Conservation (phyloP, 2,329 filamentous ascomycete species). For the Hypoxylon rubiginosum region DNA sequence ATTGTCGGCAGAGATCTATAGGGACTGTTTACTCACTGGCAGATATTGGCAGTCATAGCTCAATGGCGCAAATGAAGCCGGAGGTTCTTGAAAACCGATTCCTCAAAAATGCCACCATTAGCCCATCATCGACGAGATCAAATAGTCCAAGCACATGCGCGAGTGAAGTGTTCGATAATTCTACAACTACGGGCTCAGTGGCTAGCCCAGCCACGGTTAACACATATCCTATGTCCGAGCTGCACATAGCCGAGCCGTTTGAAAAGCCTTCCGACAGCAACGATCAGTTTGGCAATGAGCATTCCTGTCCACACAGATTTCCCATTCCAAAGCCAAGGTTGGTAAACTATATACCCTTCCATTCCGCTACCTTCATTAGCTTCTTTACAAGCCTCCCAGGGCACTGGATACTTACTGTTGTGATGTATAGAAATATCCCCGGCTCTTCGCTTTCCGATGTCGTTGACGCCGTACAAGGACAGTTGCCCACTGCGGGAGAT, state of each 20-base stretch:
- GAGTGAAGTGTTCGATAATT: conserved; percentile 12
- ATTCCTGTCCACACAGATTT: no score
- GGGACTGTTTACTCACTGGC: not conserved
- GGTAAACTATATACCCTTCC: not conserved
- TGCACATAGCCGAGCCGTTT: conserved; percentile 7
- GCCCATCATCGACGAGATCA: conserved; percentile 9
- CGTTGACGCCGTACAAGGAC: not conserved
- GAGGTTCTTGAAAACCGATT: not conserved
- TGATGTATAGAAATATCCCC: not conserved
- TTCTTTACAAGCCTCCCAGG: not conserved
- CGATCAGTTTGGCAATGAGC: not conserved
- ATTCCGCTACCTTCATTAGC: no score
- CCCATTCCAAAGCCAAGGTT: not conserved
- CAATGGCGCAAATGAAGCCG: not conserved
- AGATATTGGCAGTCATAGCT: not conserved
- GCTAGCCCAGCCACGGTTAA: conserved; percentile 11
- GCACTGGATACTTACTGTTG: not conserved
- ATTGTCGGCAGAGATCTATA: not conserved
- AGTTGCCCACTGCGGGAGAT: not conserved
- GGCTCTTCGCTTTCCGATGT: not conserved
- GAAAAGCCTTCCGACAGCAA: conserved; percentile 1
- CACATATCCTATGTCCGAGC: conserved; percentile 6
- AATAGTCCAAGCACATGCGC: conserved; percentile 14
- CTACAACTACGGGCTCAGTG: conserved; percentile 10
- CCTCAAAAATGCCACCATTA: not conserved